phyloP scores from a whole-genome alignment of 768 basidiomycete species.

The Lepiota subincarnata region DNA sequence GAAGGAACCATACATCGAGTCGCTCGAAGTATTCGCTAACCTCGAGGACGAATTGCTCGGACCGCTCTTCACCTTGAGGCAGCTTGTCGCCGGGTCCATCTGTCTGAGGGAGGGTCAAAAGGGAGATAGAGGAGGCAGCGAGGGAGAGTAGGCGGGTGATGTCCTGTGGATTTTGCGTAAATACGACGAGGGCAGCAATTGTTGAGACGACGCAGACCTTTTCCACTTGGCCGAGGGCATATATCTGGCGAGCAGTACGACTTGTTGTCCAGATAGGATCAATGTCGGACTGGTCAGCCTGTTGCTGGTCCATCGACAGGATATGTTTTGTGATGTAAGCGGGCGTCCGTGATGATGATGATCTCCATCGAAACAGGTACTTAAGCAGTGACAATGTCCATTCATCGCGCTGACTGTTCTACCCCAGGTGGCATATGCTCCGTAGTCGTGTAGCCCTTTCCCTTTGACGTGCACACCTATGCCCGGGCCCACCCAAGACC shows the following conservation, averaged over 20 bases:
- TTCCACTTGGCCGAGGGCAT: slow-evolving; percentile 75
- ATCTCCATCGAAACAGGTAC: too few species aligned
- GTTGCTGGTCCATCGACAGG: slow-evolving; percentile 27
- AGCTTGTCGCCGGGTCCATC: slow-evolving; percentile 63
- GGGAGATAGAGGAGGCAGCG: slow-evolving; percentile 74
- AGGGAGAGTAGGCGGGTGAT: slow-evolving; percentile 71
- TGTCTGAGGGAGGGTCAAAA: slow-evolving; percentile 80
- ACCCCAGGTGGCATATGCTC: not conserved
- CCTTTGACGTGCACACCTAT: not conserved
- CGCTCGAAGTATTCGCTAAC: slow-evolving; percentile 84
- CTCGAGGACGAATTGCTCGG: slow-evolving; percentile 81
- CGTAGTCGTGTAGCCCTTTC: not conserved
- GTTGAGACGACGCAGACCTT: slow-evolving; percentile 39
- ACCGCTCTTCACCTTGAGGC: slow-evolving; percentile 78
- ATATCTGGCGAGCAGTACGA: slow-evolving; percentile 77
- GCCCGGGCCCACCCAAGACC: slow-evolving; percentile 19
- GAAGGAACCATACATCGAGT: slow-evolving; percentile 50
- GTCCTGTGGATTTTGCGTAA: slow-evolving; percentile 44
- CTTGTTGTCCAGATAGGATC: slow-evolving; percentile 83
- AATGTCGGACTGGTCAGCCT: slow-evolving; percentile 38
- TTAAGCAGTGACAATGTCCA: not conserved
- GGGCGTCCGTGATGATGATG: too few species aligned
- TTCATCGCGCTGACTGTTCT: not conserved
- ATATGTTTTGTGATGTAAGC: slow-evolving; percentile 19
- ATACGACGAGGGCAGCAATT: not conserved